Base-by-base conservation (phyloP, 2,329 filamentous ascomycete genomes). In the Diaporthe sp. region DNA sequence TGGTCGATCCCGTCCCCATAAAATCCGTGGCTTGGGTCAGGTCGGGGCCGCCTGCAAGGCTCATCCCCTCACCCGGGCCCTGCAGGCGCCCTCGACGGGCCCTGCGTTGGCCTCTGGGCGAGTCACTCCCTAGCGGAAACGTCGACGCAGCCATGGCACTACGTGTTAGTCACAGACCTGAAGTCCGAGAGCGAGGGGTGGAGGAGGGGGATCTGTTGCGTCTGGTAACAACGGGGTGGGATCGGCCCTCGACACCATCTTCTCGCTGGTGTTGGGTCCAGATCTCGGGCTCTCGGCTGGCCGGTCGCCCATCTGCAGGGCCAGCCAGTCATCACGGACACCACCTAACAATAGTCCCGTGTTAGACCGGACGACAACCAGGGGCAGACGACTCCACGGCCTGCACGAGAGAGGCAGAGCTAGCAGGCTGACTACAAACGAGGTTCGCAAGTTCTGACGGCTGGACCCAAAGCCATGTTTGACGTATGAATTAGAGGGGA, bases 1-100 rank as follows among this genome's bases (percentile, higher is more conserved):
- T 69, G 65, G 65, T 69, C 65, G 65, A 69, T 69, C 65, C 65
- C 65, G 65, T 69, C 65, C 65, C 65, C 34, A 68, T 53, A 51
- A 57, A 34, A 55, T 69, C 65, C 65, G 34, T 55, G 28, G 49
- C 65, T 53, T 68, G 65, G 65, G 46, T 68, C 65, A 68, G 65
- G 65, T 53, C 65, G 65, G 65, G 65, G 34, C 65, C 8, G 46
- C 65, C 65, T 69, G 49, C 65, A 69, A 25, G 65, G 65, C 65
- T 69, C 49, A 69, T n/a, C 65, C 65, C 65, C 49, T 49, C 49
- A 25, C 28, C 65, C 65, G 46, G 65, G 46, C 65, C 65, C 44
- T 68, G 62, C 61, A 51, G 61, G 61, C 61, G 61, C 25, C 25
- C 34, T 42, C 13, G 58, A 42, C 37, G 37, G 61, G 59, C 25